A percentile compares a stretch with the other conserved stretches of the same genome.
These are phyloP conservation scores for Alternaria atra DNA, from an alignment of 2,329 filamentous ascomycete species.

Conservation along the genomic window DNA sequence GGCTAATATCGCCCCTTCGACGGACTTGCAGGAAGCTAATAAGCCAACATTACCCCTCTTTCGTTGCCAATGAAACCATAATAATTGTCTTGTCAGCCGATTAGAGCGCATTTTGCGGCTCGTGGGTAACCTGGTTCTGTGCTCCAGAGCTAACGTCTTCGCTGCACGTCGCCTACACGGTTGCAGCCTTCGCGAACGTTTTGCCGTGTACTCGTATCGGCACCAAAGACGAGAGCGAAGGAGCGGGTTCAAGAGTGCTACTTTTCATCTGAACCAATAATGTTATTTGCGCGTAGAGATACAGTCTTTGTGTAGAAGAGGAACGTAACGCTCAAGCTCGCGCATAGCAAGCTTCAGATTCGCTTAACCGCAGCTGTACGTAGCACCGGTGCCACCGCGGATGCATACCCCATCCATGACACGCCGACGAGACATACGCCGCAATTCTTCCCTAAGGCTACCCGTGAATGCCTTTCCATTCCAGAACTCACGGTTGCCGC, in stretches of 20 bases:
- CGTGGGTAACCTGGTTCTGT: constrained; percentile 11
- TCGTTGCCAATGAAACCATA: constrained; percentile 24
- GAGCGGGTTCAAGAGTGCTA: background rate
- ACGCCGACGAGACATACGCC: constrained; percentile 12
- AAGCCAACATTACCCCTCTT: constrained; percentile 35
- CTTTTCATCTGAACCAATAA: constrained; percentile 7
- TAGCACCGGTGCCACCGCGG: background rate
- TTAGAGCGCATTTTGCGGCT: constrained; percentile 27
- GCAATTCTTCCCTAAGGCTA: constrained; percentile 4
- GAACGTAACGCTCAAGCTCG: background rate
- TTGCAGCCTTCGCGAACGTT: constrained; percentile 20
- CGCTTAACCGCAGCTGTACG: constrained; percentile 3
- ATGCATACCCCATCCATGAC: constrained; percentile 1
- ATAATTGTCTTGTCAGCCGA: constrained; percentile 10
- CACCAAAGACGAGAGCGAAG: constrained; percentile 19
- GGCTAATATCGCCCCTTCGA: constrained; percentile 37
- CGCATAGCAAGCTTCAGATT: constrained; percentile 4
- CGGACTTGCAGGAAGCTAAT: constrained; percentile 35
- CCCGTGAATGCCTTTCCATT: background rate
- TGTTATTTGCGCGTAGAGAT: constrained; percentile 4
- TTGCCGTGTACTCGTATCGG: constrained; percentile 14
- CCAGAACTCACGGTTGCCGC: constrained; percentile 8
- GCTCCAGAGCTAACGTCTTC: constrained; percentile 20
- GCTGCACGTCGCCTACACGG: constrained; percentile 23
- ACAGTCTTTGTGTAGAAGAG: background rate